A percentile compares a stretch with the other conserved stretches of the same genome.
phyloP scores from a whole-genome alignment of 148 eudicot genomes.

The Rhododendron molle region DNA sequence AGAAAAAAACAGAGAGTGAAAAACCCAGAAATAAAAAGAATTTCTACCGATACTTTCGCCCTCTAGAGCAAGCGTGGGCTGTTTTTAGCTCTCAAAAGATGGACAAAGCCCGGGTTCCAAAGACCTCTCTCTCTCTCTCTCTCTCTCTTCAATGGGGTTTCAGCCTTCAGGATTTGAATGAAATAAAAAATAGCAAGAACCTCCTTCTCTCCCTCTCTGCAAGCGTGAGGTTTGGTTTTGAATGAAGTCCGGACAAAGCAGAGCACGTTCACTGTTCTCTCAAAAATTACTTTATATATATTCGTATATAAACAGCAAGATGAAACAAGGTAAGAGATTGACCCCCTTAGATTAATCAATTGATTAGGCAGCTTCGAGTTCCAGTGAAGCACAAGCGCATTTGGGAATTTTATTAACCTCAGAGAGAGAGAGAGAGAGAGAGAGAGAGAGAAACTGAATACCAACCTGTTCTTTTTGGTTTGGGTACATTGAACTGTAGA shows the following conservation, averaged over 20 bases:
- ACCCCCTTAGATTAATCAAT: background rate
- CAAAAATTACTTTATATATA: background rate
- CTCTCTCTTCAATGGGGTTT: constrained; percentile 6
- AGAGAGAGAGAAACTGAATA: background rate
- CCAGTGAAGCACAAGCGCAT: constrained; percentile 14
- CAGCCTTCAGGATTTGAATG: background rate
- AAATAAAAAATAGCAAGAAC: background rate
- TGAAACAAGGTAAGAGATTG: constrained; percentile 1
- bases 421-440: background rate
- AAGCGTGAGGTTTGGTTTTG: constrained; percentile 21
- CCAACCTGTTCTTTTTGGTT: constrained; percentile 20
- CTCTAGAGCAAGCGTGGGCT: constrained; percentile 42
- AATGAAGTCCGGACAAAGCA: constrained; percentile 31
- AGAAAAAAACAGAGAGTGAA: background rate
- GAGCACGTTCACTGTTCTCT: constrained; percentile 36
- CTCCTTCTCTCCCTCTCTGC: background rate
- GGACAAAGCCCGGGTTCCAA: constrained; percentile 40
- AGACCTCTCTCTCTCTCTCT: constrained; percentile 20
- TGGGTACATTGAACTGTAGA: constrained; percentile 34
- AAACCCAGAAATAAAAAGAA: constrained; percentile 3
- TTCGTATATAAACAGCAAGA: constrained; percentile 4
- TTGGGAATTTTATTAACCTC: background rate
- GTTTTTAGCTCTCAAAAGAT: constrained; percentile 43
- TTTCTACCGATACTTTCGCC: background rate
- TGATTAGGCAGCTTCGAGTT: background rate